Conservation (phyloP, 148 eudicot genomes). For the Suaeda aralocaspica region DNA sequence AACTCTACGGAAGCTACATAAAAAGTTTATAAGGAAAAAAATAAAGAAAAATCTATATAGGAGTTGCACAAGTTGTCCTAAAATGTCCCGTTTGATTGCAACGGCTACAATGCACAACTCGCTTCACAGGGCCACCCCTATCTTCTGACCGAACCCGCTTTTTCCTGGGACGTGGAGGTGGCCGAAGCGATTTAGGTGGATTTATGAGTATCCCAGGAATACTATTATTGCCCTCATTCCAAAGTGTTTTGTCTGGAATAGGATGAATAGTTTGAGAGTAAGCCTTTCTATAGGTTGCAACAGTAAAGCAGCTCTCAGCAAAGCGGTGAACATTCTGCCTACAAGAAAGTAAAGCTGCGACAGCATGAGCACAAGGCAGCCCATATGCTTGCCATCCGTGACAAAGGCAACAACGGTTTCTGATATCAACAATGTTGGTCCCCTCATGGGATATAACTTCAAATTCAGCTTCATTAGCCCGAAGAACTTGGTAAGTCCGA, state of each 20-base stretch:
- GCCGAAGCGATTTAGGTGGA: conserved; percentile 56
- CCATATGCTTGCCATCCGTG: conserved; percentile 68
- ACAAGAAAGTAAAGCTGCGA: conserved; percentile 66
- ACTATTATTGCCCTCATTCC: conserved; percentile 34
- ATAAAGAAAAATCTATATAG: conserved; percentile 31
- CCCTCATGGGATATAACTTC: conserved; percentile 64
- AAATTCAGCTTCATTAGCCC: conserved; percentile 65
- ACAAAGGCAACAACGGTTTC: conserved; percentile 57
- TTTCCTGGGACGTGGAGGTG: conserved; percentile 52
- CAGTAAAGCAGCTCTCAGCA: conserved; percentile 65
- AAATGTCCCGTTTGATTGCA: conserved; percentile 80
- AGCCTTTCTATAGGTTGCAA: conserved; percentile 54
- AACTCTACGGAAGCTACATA: conserved; percentile 2
- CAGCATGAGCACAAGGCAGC: conserved; percentile 74
- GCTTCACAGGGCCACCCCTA: conserved; percentile 34
- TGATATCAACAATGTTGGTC: conserved; percentile 53
- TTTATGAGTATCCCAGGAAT: conserved; percentile 28
- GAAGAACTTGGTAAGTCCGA: conserved; percentile 49
- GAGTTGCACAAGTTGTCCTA: conserved; percentile 70
- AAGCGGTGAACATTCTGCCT: conserved; percentile 68
- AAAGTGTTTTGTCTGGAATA: conserved; percentile 48
- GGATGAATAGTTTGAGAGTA: conserved; percentile 74
- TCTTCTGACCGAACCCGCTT: conserved; percentile 43
- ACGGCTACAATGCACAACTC: conserved; percentile 74
- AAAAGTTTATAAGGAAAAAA: background rate